phyloP scores from a whole-genome alignment of 1,139 yeast species.

The Yamadazyma atmosphaerica region DNA sequence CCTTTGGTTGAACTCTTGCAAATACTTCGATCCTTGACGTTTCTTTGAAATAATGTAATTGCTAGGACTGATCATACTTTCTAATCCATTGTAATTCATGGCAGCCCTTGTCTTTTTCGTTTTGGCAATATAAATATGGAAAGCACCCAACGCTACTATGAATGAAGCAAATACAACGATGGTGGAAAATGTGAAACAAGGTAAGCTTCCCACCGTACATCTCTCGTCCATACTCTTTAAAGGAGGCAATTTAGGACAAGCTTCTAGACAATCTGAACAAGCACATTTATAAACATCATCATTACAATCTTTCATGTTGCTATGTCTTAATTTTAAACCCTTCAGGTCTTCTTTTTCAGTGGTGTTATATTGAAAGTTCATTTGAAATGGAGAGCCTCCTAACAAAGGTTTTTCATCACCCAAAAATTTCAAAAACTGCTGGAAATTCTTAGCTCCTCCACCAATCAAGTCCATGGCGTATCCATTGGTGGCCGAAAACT shows the following conservation, averaged over 20 bases:
- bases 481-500: conserved; percentile 93
- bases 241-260: conserved; percentile 70
- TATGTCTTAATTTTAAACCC: conserved; percentile 26
- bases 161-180: conserved; percentile 48
- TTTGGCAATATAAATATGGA: conserved; percentile 34
- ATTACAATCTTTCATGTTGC: conserved; percentile 55
- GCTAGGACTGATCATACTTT: conserved; percentile 19
- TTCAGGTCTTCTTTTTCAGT: conserved; percentile 18
- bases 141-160: conserved; percentile 36
- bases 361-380: conserved; percentile 61
- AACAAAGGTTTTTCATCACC: conserved; percentile 93
- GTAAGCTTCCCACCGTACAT: conserved; percentile 63
- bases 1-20: conserved; percentile 13
- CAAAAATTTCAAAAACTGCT: conserved; percentile 75
- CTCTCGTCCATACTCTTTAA: conserved; percentile 31
- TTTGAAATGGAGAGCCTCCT: conserved; percentile 96
- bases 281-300: conserved; percentile 75
- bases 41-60: conserved; percentile 14
- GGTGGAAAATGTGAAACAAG: conserved; percentile 72
- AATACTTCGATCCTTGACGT: conserved; percentile 8
- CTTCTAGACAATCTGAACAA: conserved; percentile 81
- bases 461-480: conserved; percentile 96
- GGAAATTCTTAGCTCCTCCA: conserved; percentile 83
- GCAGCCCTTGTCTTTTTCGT: conserved; percentile 10
- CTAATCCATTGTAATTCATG: conserved; percentile 19